A percentile compares a stretch with the other conserved stretches of the same genome.
Evolutionary conservation across 257 asterid genomes (phyloP).

Genomic region (Salvia rosmarinus): DNA sequence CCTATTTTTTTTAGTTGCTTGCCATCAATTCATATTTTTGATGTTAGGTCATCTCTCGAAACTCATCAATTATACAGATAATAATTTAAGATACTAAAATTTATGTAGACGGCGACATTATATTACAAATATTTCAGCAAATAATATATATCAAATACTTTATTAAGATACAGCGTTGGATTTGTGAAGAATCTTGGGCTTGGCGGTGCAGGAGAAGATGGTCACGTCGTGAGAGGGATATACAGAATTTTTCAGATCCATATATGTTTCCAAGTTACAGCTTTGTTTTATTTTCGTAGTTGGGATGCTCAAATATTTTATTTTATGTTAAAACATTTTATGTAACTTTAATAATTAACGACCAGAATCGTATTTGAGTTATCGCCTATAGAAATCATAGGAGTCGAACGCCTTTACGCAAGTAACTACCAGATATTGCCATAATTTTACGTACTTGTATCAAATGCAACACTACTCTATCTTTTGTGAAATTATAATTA

Average conservation of each 20-base stretch:
- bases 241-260: slow-evolving; percentile 23
- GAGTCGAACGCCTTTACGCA: too few relatives aligned
- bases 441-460: too few relatives aligned
- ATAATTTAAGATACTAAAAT: neutral
- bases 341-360: too few relatives aligned
- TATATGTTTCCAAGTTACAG: slow-evolving; percentile 16
- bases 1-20: neutral
- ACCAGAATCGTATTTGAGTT: too few relatives aligned
- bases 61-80: neutral
- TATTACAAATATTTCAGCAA: too few relatives aligned
- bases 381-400: too few relatives aligned
- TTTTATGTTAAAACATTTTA: too few relatives aligned
- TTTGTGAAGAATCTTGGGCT: neutral
- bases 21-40: neutral
- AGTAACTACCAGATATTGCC: too few relatives aligned
- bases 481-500: too few relatives aligned
- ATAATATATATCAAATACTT: neutral
- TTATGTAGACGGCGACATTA: neutral
- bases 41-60: neutral
- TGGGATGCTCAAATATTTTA: too few relatives aligned
- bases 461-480: too few relatives aligned
- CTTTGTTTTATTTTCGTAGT: too few relatives aligned
- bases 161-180: neutral
- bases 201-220: slow-evolving; percentile 23
- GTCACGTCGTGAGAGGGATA: slow-evolving; percentile 20